A percentile compares a stretch with the other conserved stretches of the same genome.
Evolutionary conservation across 2,329 filamentous ascomycete genomes (phyloP).

Genomic region (Dothiorella sarmentorum): DNA sequence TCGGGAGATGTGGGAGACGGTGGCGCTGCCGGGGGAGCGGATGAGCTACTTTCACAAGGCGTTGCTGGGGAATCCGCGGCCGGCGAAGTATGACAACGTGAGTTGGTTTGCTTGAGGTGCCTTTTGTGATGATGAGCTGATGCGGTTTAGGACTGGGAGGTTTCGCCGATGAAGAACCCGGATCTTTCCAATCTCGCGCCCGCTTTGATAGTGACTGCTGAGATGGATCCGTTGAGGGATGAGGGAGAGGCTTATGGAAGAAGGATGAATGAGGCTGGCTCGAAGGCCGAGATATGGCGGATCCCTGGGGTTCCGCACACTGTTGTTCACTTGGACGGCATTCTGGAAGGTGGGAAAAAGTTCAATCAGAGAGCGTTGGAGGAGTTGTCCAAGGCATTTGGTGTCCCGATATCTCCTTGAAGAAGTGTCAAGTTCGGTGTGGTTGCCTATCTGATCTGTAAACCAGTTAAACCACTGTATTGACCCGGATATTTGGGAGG

Average conservation of each 20-base stretch:
- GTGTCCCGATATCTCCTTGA: not conserved
- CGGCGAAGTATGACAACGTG: slow-evolving; percentile 34
- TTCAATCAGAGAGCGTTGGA: slow-evolving; percentile 12
- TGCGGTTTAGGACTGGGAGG: slow-evolving; percentile 37
- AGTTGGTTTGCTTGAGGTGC: slow-evolving; percentile 13
- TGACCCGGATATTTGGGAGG: too few species aligned
- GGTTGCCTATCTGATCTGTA: too few species aligned
- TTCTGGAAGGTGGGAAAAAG: not conserved
- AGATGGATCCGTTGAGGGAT: slow-evolving; percentile 42
- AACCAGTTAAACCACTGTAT: too few species aligned
- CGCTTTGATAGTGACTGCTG: slow-evolving; percentile 39
- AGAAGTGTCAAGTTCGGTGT: too few species aligned
- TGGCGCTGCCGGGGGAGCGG: slow-evolving; percentile 34
- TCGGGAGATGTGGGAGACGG: slow-evolving; percentile 25
- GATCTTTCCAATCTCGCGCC: slow-evolving; percentile 37
- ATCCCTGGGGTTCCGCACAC: slow-evolving; percentile 36
- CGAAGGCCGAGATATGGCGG: slow-evolving; percentile 31
- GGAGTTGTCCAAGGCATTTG: not conserved
- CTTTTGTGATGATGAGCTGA: not conserved
- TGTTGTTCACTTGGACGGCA: slow-evolving; percentile 1
- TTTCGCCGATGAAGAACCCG: slow-evolving; percentile 40
- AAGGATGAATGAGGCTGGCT: slow-evolving; percentile 37
- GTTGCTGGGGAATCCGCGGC: slow-evolving; percentile 39
- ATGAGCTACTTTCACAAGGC: slow-evolving; percentile 41
- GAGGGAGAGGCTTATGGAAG: slow-evolving; percentile 40